A percentile compares a stretch with the other conserved stretches of the same genome.
These are phyloP conservation scores for Pichia sp. DNA, from an alignment of 1,139 yeast genomes.

Conservation along the genomic window DNA sequence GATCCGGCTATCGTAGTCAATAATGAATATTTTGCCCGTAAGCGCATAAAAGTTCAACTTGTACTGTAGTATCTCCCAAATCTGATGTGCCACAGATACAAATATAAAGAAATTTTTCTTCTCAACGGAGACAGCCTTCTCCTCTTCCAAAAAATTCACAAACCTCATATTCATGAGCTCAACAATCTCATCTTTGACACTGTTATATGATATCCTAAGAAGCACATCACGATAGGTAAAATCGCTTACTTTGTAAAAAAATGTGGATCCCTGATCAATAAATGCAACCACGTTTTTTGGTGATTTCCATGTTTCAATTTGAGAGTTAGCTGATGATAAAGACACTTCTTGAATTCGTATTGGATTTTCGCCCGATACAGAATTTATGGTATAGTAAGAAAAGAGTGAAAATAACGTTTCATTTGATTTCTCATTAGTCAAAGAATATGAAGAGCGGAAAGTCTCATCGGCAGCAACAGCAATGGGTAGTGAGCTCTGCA, in stretches of 20 bases:
- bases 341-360: conserved; percentile 47
- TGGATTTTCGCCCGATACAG: conserved; percentile 50
- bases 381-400: conserved; percentile 65
- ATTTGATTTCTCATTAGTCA: not conserved
- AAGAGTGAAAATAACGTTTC: conserved; percentile 35
- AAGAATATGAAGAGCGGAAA: conserved; percentile 44
- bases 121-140: not conserved
- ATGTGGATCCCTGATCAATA: conserved; percentile 66
- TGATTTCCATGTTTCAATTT: conserved; percentile 26
- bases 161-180: conserved; percentile 23
- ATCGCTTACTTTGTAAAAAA: conserved; percentile 50
- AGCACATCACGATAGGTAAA: conserved; percentile 38
- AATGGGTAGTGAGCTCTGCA: conserved; percentile 51
- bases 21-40: conserved; percentile 30
- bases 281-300: conserved; percentile 44
- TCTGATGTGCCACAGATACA: conserved; percentile 27
- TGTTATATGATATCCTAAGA: conserved; percentile 43
- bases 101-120: conserved; percentile 22
- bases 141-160: conserved; percentile 8
- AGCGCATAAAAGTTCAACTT: conserved; percentile 41
- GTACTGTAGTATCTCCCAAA: conserved; percentile 33
- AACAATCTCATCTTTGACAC: conserved; percentile 42
- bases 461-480: conserved; percentile 79
- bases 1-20: conserved; percentile 24
- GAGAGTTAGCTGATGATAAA: conserved; percentile 34